Conservation (phyloP, 805 yeast genomes). For the Yamadazyma scolyti region DNA sequence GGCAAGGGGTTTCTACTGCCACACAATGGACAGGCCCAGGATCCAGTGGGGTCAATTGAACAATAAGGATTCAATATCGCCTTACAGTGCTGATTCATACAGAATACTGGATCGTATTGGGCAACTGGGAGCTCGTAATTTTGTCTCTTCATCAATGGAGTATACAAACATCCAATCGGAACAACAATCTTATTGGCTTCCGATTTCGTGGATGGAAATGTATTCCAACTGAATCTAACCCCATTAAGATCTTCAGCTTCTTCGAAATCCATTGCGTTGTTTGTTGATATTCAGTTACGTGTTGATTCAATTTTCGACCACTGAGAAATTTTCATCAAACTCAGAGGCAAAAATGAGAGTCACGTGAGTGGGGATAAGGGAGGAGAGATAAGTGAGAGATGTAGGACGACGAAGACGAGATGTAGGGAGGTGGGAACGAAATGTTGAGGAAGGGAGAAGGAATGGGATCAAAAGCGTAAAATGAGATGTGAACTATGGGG, state of each 20-base stretch:
- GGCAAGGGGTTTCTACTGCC: constrained; percentile 41
- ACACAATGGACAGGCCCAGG: constrained; percentile 61
- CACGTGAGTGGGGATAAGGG: background rate
- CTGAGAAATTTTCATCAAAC: too few relatives aligned
- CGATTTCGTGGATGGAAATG: constrained; percentile 50
- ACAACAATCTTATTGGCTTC: constrained; percentile 51
- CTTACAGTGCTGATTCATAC: constrained; percentile 47
- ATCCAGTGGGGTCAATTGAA: constrained; percentile 24
- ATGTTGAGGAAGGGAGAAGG: too few relatives aligned
- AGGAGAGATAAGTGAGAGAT: constrained; percentile 1
- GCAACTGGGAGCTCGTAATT: constrained; percentile 24
- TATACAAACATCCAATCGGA: constrained; percentile 56
- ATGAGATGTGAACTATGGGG: too few relatives aligned
- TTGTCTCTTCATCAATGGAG: constrained; percentile 51
- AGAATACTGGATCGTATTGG: constrained; percentile 37
- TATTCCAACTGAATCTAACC: constrained; percentile 71
- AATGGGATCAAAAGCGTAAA: too few relatives aligned
- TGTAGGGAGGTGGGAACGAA: background rate
- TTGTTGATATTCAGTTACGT: background rate
- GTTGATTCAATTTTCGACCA: too few relatives aligned
- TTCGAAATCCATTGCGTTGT: constrained; percentile 41
- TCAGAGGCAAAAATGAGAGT: background rate
- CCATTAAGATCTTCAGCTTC: constrained; percentile 69
- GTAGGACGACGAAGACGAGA: background rate
- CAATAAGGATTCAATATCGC: constrained; percentile 54